phyloP scores from a whole-genome alignment of 495 filamentous ascomycete species.

The Penicillium simplicissimum region DNA sequence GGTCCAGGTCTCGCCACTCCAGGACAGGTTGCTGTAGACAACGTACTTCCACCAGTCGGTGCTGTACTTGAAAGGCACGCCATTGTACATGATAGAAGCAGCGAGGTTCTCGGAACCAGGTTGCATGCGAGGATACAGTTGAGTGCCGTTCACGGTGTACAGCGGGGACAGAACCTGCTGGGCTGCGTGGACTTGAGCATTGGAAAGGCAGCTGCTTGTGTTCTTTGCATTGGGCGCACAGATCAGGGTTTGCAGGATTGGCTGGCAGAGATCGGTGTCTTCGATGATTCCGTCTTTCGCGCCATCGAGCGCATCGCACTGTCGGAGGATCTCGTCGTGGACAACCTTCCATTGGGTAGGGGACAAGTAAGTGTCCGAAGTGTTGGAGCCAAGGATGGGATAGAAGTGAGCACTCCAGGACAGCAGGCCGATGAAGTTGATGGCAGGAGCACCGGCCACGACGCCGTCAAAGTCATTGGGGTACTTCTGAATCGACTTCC shows the following conservation, averaged over 20 bases:
- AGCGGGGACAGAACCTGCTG: conserved; percentile 56
- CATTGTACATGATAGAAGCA: conserved; percentile 37
- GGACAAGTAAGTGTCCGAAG: conserved; percentile 53
- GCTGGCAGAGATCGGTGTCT: conserved; percentile 57
- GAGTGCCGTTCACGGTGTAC: conserved; percentile 48
- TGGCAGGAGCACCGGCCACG: conserved; percentile 57
- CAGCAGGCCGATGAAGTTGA: conserved; percentile 47
- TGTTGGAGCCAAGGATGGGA: conserved; percentile 46
- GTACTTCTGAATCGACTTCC: conserved; percentile 51
- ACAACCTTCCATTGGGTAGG: conserved; percentile 52
- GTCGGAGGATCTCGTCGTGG: conserved; percentile 57
- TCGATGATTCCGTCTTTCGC: conserved; percentile 65
- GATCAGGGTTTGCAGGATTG: conserved; percentile 52
- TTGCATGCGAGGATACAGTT: conserved; percentile 58
- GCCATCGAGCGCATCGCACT: conserved; percentile 68
- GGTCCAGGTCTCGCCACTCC: conserved; percentile 44
- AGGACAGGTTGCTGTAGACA: conserved; percentile 52
- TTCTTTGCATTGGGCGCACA: conserved; percentile 42
- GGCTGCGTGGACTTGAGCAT: conserved; percentile 55
- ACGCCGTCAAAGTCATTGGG: conserved; percentile 66
- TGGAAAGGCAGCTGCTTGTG: conserved; percentile 53
- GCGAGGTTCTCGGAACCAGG: conserved; percentile 42
- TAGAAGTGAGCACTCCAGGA: conserved; percentile 59
- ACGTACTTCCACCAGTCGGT: conserved; percentile 55
- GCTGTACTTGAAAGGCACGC: conserved; percentile 42